Conservation (phyloP, 768 basidiomycete genomes). For the Suillus spraguei region DNA sequence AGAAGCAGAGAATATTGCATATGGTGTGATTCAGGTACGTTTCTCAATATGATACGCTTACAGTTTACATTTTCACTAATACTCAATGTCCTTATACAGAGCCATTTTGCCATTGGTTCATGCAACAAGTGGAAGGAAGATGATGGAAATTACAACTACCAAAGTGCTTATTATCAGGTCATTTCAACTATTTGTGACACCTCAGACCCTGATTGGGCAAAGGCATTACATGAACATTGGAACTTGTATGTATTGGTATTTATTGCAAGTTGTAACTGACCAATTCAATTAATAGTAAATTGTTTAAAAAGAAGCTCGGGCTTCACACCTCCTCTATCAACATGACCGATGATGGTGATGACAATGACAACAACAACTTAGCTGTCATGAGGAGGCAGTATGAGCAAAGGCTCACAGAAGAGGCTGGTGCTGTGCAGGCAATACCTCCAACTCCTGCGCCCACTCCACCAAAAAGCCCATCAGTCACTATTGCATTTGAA, state of each 20-base stretch:
- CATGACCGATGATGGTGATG: too few relatives aligned
- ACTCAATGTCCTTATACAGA: neutral
- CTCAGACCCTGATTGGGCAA: conserved; percentile 7
- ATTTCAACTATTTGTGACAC: conserved; percentile 4
- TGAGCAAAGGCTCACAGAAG: too few relatives aligned
- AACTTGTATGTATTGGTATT: too few relatives aligned
- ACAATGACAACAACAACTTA: too few relatives aligned
- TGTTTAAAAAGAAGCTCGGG: too few relatives aligned
- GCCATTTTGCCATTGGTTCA: neutral
- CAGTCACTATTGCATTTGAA: neutral
- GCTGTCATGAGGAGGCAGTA: too few relatives aligned
- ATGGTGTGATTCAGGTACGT: too few relatives aligned
- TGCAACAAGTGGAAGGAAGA: conserved; percentile 1
- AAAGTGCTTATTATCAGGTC: conserved; percentile 1
- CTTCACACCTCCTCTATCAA: too few relatives aligned
- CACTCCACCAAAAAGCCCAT: neutral
- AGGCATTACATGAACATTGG: neutral
- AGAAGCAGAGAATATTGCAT: too few relatives aligned
- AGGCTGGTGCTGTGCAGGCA: neutral
- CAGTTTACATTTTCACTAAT: neutral
- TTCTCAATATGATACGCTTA: too few relatives aligned
- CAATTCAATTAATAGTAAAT: too few relatives aligned
- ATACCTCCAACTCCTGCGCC: neutral
- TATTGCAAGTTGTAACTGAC: neutral
- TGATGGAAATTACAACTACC: conserved; percentile 8